A percentile compares a stretch with the other conserved stretches of the same genome.
These are phyloP conservation scores for Picea sitchensis DNA, from an alignment of 75 land plant genomes.

Conservation along the genomic window DNA sequence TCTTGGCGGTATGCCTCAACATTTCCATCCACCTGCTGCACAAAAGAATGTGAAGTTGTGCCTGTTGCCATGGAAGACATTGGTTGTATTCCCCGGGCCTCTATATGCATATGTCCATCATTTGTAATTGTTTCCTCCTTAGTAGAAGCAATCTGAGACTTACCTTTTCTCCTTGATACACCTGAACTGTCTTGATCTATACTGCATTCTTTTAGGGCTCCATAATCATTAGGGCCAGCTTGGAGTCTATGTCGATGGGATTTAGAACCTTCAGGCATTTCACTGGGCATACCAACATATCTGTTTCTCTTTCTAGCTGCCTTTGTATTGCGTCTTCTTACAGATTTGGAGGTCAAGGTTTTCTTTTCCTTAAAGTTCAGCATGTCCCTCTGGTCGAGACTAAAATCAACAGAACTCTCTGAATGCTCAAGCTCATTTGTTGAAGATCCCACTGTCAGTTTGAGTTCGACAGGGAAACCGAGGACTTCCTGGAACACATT, in stretches of 20 bases:
- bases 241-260: neutral
- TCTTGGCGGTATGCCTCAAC: conserved; percentile 16
- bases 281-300: neutral
- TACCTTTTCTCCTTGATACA: neutral
- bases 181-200: neutral
- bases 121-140: neutral
- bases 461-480: conserved; percentile 8
- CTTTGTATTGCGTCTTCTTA: conserved; percentile 9
- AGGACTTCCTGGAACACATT: neutral
- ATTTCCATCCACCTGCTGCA: conserved; percentile 16
- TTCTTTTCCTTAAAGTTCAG: neutral
- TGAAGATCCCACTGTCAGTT: neutral
- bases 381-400: neutral
- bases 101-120: neutral
- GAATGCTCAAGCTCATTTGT: neutral
- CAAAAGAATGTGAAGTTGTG: neutral
- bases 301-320: neutral
- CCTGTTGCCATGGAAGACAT: neutral
- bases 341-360: neutral
- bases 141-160: neutral
- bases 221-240: neutral
- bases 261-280: neutral
- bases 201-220: neutral
- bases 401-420: conserved; percentile 7
- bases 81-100: neutral